Evolutionary conservation across 108 stramenopile species (phyloP).

Genomic region (Seminavis robusta): DNA sequence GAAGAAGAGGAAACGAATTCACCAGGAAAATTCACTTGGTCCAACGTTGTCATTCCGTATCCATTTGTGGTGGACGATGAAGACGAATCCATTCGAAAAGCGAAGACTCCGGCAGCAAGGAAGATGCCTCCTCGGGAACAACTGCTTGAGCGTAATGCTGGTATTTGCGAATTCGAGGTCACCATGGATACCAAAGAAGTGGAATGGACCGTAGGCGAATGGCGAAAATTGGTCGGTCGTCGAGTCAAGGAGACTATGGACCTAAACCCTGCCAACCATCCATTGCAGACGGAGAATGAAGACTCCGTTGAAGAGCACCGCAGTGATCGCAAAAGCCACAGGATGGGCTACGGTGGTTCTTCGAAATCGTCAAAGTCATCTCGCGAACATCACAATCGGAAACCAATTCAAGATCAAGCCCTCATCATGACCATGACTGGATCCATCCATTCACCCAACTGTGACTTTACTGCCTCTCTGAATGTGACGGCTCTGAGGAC

Average conservation of each 20-base stretch:
- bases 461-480: slow-evolving; percentile 64
- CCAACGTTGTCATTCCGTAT: slow-evolving; percentile 45
- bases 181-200: slow-evolving; percentile 62
- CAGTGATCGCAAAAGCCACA: not conserved
- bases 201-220: slow-evolving; percentile 62
- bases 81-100: slow-evolving; percentile 40
- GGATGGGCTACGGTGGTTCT: not conserved
- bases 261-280: slow-evolving; percentile 13
- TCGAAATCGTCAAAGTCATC: not conserved
- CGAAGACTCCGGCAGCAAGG: slow-evolving; percentile 32
- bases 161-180: slow-evolving; percentile 77
- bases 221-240: slow-evolving; percentile 46
- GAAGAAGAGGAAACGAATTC: not conserved
- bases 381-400: slow-evolving; percentile 3
- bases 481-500: slow-evolving; percentile 82
- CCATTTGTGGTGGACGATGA: slow-evolving; percentile 71
- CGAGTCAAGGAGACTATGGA: slow-evolving; percentile 7
- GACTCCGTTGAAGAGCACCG: not conserved
- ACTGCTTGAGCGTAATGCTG: slow-evolving; percentile 54
- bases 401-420: slow-evolving; percentile 46
- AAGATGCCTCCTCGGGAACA: slow-evolving; percentile 57
- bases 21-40: slow-evolving; percentile 4
- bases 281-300: too few species aligned
- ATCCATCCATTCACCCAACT: slow-evolving; percentile 61
- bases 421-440: slow-evolving; percentile 66